phyloP scores from a whole-genome alignment of 768 basidiomycete species.

The Lactarius quietus region DNA sequence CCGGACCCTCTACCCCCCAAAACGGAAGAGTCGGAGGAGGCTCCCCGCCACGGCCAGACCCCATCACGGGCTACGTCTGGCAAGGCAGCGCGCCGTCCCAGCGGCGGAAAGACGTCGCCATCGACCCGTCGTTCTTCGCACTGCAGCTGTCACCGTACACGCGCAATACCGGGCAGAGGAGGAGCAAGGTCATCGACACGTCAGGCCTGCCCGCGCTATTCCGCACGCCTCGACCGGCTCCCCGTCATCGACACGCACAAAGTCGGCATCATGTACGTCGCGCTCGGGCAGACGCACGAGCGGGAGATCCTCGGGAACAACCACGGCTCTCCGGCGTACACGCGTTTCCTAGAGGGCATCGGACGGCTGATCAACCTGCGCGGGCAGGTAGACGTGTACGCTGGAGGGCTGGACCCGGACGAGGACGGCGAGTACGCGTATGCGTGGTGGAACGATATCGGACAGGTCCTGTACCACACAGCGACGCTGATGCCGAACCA shows the following conservation, averaged over 20 bases:
- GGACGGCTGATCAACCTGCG: slow-evolving; percentile 85
- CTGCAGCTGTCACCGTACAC: slow-evolving; percentile 83
- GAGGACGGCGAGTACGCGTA: slow-evolving; percentile 96
- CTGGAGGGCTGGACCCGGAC: slow-evolving; percentile 86
- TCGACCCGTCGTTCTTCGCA: slow-evolving; percentile 83
- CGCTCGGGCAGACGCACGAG: slow-evolving; percentile 83
- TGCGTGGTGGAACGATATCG: slow-evolving; percentile 99
- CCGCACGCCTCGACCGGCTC: slow-evolving; percentile 67
- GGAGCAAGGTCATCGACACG: slow-evolving; percentile 49
- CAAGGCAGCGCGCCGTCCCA: slow-evolving; percentile 83
- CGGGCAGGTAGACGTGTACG: slow-evolving; percentile 89
- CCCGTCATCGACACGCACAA: slow-evolving; percentile 98
- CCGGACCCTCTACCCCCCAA: slow-evolving; percentile 15
- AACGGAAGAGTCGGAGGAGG: slow-evolving; percentile 22
- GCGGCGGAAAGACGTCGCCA: slow-evolving; percentile 75
- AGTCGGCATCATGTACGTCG: slow-evolving; percentile 94
- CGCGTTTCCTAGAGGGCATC: slow-evolving; percentile 86
- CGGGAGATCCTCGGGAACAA: slow-evolving; percentile 83
- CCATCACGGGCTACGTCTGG: slow-evolving; percentile 87
- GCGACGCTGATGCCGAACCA: slow-evolving; percentile 95
- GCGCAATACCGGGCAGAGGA: slow-evolving; percentile 44
- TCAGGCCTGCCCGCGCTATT: slow-evolving; percentile 57
- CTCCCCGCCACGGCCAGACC: slow-evolving; percentile 51
- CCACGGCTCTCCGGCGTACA: slow-evolving; percentile 93
- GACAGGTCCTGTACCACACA: slow-evolving; percentile 91